These are phyloP conservation scores for Nosema muscidifuracis DNA, from an alignment of 371 early-diverging fungal species.

Conservation along the genomic window DNA sequence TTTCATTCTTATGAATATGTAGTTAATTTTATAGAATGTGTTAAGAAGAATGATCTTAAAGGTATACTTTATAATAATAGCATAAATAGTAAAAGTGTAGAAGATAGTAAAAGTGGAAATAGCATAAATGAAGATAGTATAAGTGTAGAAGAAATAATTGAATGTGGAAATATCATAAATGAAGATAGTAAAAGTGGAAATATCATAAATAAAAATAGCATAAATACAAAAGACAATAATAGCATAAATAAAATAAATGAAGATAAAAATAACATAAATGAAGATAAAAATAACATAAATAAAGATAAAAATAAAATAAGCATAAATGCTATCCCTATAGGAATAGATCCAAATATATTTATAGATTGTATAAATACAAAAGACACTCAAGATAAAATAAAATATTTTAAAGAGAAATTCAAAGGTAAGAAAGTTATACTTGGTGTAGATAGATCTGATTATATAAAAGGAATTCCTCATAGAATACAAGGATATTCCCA, in stretches of 20 bases:
- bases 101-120: too few species aligned
- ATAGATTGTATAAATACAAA: conserved; percentile 67
- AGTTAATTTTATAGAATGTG: conserved; percentile 86
- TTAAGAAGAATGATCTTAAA: conserved; percentile 64
- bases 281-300: too few species aligned
- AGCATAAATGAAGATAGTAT: too few species aligned
- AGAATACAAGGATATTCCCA: conserved; percentile 87
- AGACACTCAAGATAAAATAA: conserved; percentile 70
- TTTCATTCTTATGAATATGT: conserved; percentile 98
- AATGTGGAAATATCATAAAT: too few species aligned
- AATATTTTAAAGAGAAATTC: conserved; percentile 72
- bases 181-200: too few species aligned
- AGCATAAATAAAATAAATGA: too few species aligned
- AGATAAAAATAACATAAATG: too few species aligned
- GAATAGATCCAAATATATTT: conserved; percentile 92
- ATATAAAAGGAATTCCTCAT: conserved; percentile 99
- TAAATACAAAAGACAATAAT: too few species aligned
- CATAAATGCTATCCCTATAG: conserved; percentile 82
- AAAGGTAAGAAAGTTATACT: conserved; percentile 80
- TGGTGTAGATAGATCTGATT: conserved; percentile 96
- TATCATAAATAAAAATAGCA: too few species aligned
- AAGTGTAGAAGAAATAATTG: too few species aligned
- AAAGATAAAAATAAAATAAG: too few species aligned
- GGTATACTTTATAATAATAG: neutral
- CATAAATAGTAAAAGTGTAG: neutral